Evolutionary conservation across 495 filamentous ascomycete species (phyloP).

Genomic region (Talaromyces thailandensis): DNA sequence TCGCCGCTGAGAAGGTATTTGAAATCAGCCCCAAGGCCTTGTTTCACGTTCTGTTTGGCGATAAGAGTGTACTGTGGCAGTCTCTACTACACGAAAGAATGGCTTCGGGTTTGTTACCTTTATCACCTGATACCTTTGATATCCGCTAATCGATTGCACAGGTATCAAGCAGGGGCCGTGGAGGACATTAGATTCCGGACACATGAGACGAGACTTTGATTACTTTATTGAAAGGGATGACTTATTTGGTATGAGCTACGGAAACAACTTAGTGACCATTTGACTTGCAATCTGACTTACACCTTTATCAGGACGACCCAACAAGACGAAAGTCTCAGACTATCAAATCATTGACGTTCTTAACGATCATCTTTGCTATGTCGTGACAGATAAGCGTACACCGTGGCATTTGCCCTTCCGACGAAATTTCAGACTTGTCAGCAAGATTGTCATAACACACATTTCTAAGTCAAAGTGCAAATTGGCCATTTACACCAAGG

Average conservation of each 20-base stretch:
- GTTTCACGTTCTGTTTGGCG: slow-evolving; percentile 93
- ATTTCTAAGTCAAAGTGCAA: slow-evolving; percentile 86
- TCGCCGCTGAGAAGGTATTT: slow-evolving; percentile 65
- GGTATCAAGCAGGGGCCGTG: slow-evolving; percentile 79
- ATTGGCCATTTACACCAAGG: slow-evolving; percentile 75
- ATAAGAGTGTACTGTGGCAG: slow-evolving; percentile 90
- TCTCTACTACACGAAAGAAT: slow-evolving; percentile 78
- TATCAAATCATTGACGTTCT: slow-evolving; percentile 84
- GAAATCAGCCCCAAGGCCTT: slow-evolving; percentile 85
- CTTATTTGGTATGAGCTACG: slow-evolving; percentile 45
- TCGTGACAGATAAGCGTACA: slow-evolving; percentile 76
- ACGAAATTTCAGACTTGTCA: slow-evolving; percentile 72
- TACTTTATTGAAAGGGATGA: slow-evolving; percentile 66
- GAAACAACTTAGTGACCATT: neutral
- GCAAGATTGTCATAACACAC: slow-evolving; percentile 90
- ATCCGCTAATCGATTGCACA: slow-evolving; percentile 11
- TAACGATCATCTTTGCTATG: slow-evolving; percentile 94
- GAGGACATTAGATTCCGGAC: slow-evolving; percentile 56
- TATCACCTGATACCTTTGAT: neutral
- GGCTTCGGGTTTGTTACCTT: slow-evolving; percentile 51
- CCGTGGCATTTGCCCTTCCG: slow-evolving; percentile 86
- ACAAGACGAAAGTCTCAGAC: slow-evolving; percentile 55
- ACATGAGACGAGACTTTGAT: slow-evolving; percentile 66
- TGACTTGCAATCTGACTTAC: neutral
- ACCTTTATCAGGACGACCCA: slow-evolving; percentile 32